phyloP scores from a whole-genome alignment of 148 eudicot genomes.

The Pharnaceum exiguum region DNA sequence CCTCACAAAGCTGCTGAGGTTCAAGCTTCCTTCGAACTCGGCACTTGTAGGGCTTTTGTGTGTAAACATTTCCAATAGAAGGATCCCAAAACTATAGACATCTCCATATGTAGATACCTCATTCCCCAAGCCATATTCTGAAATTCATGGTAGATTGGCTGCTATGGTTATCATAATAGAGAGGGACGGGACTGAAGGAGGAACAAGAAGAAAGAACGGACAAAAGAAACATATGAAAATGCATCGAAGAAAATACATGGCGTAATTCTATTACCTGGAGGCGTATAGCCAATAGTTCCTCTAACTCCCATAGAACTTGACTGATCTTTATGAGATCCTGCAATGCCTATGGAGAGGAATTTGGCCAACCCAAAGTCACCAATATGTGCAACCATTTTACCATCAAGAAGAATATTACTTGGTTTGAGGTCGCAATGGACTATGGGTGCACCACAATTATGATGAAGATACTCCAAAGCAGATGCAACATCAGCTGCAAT shows the following conservation, averaged over 20 bases:
- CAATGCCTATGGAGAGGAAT: neutral
- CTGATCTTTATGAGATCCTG: neutral
- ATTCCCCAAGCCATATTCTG: constrained; percentile 31
- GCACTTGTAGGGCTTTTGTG: constrained; percentile 21
- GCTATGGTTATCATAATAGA: too few species aligned
- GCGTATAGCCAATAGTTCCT: constrained; percentile 21
- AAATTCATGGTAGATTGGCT: neutral
- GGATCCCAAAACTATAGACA: constrained; percentile 27
- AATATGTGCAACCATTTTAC: constrained; percentile 36
- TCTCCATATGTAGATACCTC: constrained; percentile 19
- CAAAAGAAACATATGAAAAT: neutral
- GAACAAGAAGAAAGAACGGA: too few species aligned
- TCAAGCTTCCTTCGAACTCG: constrained; percentile 8
- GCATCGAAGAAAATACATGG: neutral
- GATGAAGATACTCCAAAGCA: constrained; percentile 44
- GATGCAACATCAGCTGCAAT: constrained; percentile 31
- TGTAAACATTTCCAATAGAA: constrained; percentile 20
- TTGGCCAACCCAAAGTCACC: constrained; percentile 44
- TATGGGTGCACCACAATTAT: constrained; percentile 11
- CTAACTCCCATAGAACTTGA: constrained; percentile 7
- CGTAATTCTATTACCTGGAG: constrained; percentile 17
- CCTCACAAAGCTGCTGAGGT: constrained; percentile 11
- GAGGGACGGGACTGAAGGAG: too few species aligned
- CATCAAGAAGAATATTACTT: constrained; percentile 32
- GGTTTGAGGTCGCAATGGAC: constrained; percentile 44